These are phyloP conservation scores for Verticillium klebahnii DNA, from an alignment of 2,329 filamentous ascomycete genomes.

Conservation along the genomic window DNA sequence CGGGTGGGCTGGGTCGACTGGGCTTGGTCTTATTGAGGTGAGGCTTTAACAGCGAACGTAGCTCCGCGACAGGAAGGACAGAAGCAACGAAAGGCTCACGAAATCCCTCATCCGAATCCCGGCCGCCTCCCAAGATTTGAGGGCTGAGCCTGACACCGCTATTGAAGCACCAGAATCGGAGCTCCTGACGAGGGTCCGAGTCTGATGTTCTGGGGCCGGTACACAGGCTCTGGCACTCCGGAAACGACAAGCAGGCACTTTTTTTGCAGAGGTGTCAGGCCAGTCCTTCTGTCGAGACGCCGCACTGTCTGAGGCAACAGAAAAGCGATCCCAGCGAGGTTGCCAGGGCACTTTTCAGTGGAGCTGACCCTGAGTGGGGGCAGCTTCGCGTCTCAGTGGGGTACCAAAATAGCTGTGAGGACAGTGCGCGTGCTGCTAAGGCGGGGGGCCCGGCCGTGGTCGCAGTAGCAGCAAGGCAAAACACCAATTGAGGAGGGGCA, in stretches of 20 bases:
- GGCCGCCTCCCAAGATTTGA: neutral
- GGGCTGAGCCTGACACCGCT: neutral
- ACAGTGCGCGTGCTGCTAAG: neutral
- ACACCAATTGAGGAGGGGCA: conserved; percentile 6
- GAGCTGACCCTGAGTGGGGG: neutral
- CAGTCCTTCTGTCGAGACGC: neutral
- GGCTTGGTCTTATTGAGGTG: neutral
- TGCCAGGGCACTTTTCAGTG: neutral
- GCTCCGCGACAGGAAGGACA: neutral
- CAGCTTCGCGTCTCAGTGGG: neutral
- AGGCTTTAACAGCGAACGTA: neutral
- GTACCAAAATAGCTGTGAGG: neutral
- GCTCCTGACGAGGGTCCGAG: neutral
- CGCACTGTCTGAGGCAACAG: neutral
- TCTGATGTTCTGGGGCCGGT: neutral
- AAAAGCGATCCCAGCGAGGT: neutral
- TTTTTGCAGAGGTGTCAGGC: neutral
- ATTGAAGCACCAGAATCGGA: neutral
- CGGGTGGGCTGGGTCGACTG: neutral
- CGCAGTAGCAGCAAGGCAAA: neutral
- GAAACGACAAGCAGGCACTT: neutral
- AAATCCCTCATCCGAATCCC: neutral
- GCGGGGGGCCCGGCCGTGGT: neutral
- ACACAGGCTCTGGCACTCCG: neutral
- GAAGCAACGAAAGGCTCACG: neutral